A percentile compares a stretch with the other conserved stretches of the same genome.
Evolutionary conservation across 352 stramenopile genomes (phyloP).

Genomic region (Lagenidium giganteum): DNA sequence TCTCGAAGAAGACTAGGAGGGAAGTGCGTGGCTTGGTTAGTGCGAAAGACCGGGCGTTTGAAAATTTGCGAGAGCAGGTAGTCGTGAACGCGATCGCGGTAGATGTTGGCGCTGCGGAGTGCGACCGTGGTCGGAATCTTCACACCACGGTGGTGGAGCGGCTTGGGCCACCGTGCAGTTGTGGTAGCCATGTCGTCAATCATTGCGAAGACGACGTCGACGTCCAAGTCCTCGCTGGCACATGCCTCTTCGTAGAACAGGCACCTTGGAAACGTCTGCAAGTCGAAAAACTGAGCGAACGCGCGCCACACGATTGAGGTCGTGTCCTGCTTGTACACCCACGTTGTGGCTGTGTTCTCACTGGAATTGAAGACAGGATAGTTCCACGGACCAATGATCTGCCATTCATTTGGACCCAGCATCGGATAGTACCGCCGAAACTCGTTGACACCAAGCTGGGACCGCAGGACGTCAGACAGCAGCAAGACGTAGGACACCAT

Average conservation of each 20-base stretch:
- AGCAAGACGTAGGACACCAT: constrained; percentile 15
- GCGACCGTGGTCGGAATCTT: constrained; percentile 1
- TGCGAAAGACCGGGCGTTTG: neutral
- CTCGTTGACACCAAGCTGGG: constrained; percentile 6
- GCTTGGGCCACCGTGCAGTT: constrained; percentile 10
- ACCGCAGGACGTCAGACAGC: constrained; percentile 12
- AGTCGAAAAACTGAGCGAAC: neutral
- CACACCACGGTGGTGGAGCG: constrained; percentile 1
- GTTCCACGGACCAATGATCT: no score
- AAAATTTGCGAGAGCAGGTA: constrained; percentile 21
- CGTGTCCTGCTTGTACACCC: constrained; percentile 18
- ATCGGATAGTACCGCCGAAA: no score
- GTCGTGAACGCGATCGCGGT: constrained; percentile 15
- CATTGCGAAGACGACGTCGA: constrained; percentile 3
- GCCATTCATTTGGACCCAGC: no score
- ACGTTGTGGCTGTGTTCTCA: no score
- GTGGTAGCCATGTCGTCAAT: no score
- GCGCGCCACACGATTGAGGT: constrained; percentile 13
- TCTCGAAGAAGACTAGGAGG: no score
- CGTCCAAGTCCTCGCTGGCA: neutral
- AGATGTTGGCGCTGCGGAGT: constrained; percentile 12
- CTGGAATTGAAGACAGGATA: no score
- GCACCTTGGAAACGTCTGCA: constrained; percentile 4
- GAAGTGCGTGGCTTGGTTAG: constrained; percentile 14
- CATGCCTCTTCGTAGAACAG: constrained; percentile 9